A percentile compares a stretch with the other conserved stretches of the same genome.
Conservation (phyloP, 768 basidiomycete genomes). For the Clitopilus hobsonii region DNA sequence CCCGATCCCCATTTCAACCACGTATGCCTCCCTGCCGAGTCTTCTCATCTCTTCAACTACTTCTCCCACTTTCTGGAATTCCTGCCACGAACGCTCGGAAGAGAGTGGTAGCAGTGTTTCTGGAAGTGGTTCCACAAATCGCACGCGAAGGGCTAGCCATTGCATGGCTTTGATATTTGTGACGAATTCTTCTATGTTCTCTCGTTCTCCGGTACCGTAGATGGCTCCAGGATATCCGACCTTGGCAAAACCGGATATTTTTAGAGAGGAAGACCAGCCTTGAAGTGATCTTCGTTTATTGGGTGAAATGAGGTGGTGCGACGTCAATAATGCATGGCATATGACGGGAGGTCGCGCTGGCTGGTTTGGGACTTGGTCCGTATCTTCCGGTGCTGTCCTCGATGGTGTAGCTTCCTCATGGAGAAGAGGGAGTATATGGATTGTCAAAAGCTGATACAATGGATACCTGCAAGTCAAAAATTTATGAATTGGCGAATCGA, state of each 20-base stretch:
- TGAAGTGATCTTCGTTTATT: conserved; percentile 56
- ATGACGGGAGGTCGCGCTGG: conserved; percentile 4
- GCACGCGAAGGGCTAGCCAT: conserved; percentile 65
- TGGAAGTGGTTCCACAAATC: conserved; percentile 49
- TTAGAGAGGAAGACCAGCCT: conserved; percentile 50
- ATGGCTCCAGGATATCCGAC: conserved; percentile 74
- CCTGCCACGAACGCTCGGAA: conserved; percentile 41
- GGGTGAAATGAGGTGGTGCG: conserved; percentile 67
- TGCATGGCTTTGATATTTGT: conserved; percentile 69
- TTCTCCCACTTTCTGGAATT: conserved; percentile 67
- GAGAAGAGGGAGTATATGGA: conserved; percentile 53
- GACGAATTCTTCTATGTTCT: conserved; percentile 59
- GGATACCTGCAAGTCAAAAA: conserved; percentile 43
- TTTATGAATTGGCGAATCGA: not conserved
- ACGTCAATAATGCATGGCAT: conserved; percentile 65
- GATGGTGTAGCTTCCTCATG: conserved; percentile 29
- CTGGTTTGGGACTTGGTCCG: not conserved
- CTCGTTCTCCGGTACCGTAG: conserved; percentile 55
- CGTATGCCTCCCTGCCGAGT: conserved; percentile 48
- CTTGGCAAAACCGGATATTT: conserved; percentile 64
- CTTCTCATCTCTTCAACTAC: conserved; percentile 63
- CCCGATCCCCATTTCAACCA: conserved; percentile 69
- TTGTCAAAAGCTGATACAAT: conserved; percentile 52
- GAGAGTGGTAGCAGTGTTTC: conserved; percentile 4
- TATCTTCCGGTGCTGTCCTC: not conserved